Evolutionary conservation across 257 asterid species (phyloP).

Genomic region (Solanum clarkiae): DNA sequence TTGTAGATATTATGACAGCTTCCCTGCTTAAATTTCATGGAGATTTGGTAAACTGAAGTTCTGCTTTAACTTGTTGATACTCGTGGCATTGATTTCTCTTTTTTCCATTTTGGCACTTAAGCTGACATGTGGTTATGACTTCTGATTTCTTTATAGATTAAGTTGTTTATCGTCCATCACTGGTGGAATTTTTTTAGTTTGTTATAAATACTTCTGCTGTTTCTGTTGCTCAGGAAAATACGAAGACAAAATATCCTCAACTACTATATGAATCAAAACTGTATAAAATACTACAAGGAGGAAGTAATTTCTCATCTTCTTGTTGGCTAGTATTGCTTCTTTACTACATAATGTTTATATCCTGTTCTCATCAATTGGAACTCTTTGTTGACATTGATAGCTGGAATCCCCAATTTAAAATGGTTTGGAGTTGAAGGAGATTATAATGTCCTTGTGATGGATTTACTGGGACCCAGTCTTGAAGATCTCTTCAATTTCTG

Average conservation of each 20-base stretch:
- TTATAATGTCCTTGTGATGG: conserved; percentile 88
- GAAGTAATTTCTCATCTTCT: conserved; percentile 44
- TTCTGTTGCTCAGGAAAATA: conserved; percentile 52
- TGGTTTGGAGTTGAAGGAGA: conserved; percentile 97
- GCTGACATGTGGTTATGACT: neutral
- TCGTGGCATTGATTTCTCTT: neutral
- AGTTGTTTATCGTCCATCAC: neutral
- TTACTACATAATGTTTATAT: neutral
- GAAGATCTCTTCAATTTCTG: conserved; percentile 89
- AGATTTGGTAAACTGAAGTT: neutral
- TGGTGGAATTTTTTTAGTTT: neutral
- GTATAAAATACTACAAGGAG: conserved; percentile 76
- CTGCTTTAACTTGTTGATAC: neutral
- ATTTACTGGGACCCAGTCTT: conserved; percentile 84
- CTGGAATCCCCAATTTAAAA: conserved; percentile 68
- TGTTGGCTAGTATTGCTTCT: conserved; percentile 1
- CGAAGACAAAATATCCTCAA: conserved; percentile 82
- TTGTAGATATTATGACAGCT: neutral
- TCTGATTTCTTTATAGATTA: neutral
- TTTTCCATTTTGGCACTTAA: neutral
- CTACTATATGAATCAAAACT: conserved; percentile 61
- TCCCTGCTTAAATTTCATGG: neutral
- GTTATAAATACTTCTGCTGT: neutral
- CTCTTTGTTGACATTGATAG: conserved; percentile 19
- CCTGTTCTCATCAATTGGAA: neutral